Evolutionary conservation across 352 stramenopile genomes (phyloP), one percentile per base, ranked within the genome.

Genomic region (Phytophthora aleatoria): DNA sequence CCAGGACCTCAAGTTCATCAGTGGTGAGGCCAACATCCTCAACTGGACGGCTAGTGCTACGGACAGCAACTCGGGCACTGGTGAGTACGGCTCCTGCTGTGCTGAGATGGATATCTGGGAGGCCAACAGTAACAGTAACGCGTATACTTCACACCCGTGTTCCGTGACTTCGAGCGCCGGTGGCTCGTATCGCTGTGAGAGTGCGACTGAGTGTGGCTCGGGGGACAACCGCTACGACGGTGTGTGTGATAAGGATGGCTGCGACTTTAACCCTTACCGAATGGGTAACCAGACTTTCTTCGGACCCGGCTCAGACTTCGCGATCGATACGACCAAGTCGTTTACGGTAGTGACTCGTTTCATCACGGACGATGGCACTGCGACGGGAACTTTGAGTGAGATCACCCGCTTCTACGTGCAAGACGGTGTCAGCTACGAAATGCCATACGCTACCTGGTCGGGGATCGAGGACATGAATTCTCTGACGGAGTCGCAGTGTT

Each of bases 1-100:
- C 1, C 67, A 73, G 16, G 76, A 88, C 53, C 51, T 89, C 42
- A 89, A 89, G 70, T 90, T 89, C 65, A 84, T 91, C 52, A 71
- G 81, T 38, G 82, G 82, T 45, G 77, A 84, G 48, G 82, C 82
- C 1, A 91, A 91, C 52, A 54, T 87, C n/a, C 42, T 84, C 15
- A 65, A 83, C 49, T 90, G 77, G 81, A 67, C 50, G 1, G 20
- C 61, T 6, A 73, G 52, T 28, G 57, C 53, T 13, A 49, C 35
- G 3, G 74, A 87, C 30, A 30, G 28, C 31, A 90, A 81, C 49
- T 60, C 77, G 0, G 81, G 81, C 2, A 51, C 50, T 5, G 76
- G 76, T 16, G 68, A 67, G n/a, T 86, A 79, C 54, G 80, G 82
- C 30, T 38, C 78, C 1, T 92, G 83, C 64, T 90, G 83, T 56